A percentile compares a stretch with the other conserved stretches of the same genome.
phyloP scores from a whole-genome alignment of 352 stramenopile genomes.

The Phytopythium helicoides region DNA sequence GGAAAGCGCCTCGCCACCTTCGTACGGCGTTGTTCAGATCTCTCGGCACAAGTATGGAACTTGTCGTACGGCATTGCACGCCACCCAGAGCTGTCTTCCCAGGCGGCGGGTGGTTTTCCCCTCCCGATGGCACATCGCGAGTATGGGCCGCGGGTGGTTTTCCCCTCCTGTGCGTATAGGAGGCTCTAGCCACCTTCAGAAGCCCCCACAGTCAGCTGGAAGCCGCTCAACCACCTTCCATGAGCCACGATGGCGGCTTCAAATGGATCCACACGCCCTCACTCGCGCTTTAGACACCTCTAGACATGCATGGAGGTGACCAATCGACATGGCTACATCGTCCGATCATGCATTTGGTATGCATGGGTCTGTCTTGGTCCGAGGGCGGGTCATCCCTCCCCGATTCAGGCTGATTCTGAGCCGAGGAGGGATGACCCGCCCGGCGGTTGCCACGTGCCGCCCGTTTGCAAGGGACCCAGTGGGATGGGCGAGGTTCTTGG shows the following conservation, averaged over 20 bases:
- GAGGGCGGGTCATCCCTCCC: constrained; percentile 6
- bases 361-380: neutral
- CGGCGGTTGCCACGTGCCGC: neutral
- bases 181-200: neutral
- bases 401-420: no score
- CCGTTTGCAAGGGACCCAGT: neutral
- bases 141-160: constrained; percentile 11
- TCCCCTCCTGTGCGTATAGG: constrained; percentile 4
- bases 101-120: constrained; percentile 8
- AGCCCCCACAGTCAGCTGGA: no score
- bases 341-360: neutral
- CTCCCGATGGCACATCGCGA: neutral
- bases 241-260: no score
- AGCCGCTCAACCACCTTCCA: no score
- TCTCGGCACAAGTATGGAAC: constrained; percentile 16
- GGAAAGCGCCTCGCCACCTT: constrained; percentile 1
- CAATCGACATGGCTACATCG: constrained; percentile 4
- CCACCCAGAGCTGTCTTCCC: constrained; percentile 4
- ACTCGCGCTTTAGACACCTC: neutral
- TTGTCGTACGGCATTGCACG: constrained; percentile 21
- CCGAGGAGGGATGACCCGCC: constrained; percentile 11
- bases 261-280: neutral
- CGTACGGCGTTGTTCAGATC: constrained; percentile 25
- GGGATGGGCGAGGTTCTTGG: constrained; percentile 13
- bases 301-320: neutral